These are phyloP conservation scores for Mortierella antarctica DNA, from an alignment of 192 early-diverging fungal genomes.

Conservation along the genomic window DNA sequence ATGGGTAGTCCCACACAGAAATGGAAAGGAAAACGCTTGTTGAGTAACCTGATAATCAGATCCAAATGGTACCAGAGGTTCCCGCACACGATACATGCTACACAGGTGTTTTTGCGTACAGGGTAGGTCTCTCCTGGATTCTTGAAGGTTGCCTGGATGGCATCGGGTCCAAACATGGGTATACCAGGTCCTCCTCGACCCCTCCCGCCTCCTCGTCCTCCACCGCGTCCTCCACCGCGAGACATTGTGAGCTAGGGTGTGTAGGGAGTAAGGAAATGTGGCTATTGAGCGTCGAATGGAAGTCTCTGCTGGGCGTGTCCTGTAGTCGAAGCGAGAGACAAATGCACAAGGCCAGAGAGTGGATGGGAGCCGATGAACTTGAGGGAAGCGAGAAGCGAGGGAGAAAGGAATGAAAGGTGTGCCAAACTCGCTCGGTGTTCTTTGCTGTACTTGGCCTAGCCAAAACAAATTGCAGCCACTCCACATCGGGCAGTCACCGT, in stretches of 20 bases:
- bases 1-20: not conserved
- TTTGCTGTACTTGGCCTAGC: not conserved
- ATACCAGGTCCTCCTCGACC: constrained; percentile 28
- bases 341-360: not conserved
- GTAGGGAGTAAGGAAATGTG: not conserved
- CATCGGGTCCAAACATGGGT: constrained; percentile 44
- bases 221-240: constrained; percentile 49
- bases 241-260: constrained; percentile 24
- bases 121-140: constrained; percentile 50
- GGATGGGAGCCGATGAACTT: not conserved
- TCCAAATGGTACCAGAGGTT: not conserved
- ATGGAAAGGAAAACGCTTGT: not conserved
- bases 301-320: too few species aligned
- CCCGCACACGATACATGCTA: not conserved
- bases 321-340: not conserved
- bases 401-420: not conserved
- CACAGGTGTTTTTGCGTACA: constrained; percentile 17
- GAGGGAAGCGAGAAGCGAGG: not conserved
- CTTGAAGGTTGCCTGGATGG: constrained; percentile 45
- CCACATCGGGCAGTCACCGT: not conserved
- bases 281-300: not conserved
- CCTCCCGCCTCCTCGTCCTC: constrained; percentile 33
- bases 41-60: not conserved
- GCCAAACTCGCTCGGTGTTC: not conserved
- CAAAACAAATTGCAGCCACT: not conserved